Evolutionary conservation across 2,329 filamentous ascomycete genomes (phyloP), one percentile per base, ranked within the genome.

Genomic region (Fusarium sp.): DNA sequence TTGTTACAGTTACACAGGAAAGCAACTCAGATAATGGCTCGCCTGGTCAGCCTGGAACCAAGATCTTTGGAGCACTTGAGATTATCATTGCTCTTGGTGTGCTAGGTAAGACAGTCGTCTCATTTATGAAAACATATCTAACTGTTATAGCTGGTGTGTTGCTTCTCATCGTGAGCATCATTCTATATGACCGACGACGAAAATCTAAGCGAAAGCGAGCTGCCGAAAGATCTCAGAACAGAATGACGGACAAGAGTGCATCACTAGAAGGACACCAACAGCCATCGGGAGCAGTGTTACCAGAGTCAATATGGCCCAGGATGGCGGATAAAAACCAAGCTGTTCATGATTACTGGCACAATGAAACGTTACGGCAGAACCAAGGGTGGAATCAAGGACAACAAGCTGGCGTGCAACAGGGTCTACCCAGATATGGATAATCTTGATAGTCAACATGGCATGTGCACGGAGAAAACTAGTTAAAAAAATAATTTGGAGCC

Each of bases 81-180:
- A 73, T 78, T 32, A 75, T 68, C 18, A 78, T 78, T n/a, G 76
- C 73, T 2, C 68, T 78, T 30, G 68, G 69, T 4, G 52, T 68
- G 6, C 20, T 78, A 11, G 73, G 76, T 77, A 58, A 7, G 58
- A 8, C 24, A 24, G 24, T 24, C 24, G 24, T 34, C 12, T 14
- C 5, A 34, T 34, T 34, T 1, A n/a, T n/a, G n/a, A n/a, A n/a
- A n/a, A n/a, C n/a, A n/a, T n/a, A n/a, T n/a, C n/a, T 73, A 41
- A 73, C 30, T 7, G 3, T 10, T 2, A 5, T 1, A 74, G 72
- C 65, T 13, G 44, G 70, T 8, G 26, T 74, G 14, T 48, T 72
- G 1, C 42, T 74, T 9, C 20, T 75, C 6, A 42, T 74, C 6
- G 26, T 74, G n/a, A 59, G 64, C 6, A 75, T 75, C 11, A 73